phyloP scores from a whole-genome alignment of 805 yeast genomes.

The Saccharomycopsis amapae region DNA sequence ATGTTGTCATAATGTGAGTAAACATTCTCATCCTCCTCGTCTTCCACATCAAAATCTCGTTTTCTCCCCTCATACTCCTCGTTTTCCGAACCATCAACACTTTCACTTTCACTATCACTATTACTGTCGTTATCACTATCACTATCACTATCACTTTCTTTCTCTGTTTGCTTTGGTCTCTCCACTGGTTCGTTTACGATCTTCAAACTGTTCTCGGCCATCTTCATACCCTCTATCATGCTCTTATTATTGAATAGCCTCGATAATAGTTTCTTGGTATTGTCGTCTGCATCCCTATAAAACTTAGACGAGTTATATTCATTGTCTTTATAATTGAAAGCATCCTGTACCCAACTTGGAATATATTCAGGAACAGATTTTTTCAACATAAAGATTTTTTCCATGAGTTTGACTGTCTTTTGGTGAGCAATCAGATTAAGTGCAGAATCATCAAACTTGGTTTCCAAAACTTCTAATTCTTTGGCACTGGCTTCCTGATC shows the following conservation, averaged over 20 bases:
- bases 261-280: conserved; percentile 40
- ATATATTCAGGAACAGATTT: conserved; percentile 29
- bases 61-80: conserved; percentile 16
- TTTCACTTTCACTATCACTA: conserved; percentile 16
- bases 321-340: conserved; percentile 28
- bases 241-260: conserved; percentile 39
- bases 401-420: conserved; percentile 21
- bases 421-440: conserved; percentile 16
- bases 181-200: conserved; percentile 39
- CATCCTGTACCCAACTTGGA: conserved; percentile 28
- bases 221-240: conserved; percentile 29
- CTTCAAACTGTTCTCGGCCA: conserved; percentile 33
- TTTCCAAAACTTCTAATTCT: background rate
- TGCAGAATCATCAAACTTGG: conserved; percentile 6
- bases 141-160: conserved; percentile 23
- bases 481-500: conserved; percentile 1
- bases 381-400: conserved; percentile 27
- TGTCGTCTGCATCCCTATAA: conserved; percentile 31
- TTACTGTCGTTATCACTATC: conserved; percentile 22
- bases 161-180: conserved; percentile 24
- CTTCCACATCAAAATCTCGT: conserved; percentile 21
- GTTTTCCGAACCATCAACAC: conserved; percentile 22
- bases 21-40: conserved; percentile 23
- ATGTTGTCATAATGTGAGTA: conserved; percentile 30
- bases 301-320: conserved; percentile 40